Conservation (phyloP, 345 rosid genomes). For the Syzygium aromaticum region DNA sequence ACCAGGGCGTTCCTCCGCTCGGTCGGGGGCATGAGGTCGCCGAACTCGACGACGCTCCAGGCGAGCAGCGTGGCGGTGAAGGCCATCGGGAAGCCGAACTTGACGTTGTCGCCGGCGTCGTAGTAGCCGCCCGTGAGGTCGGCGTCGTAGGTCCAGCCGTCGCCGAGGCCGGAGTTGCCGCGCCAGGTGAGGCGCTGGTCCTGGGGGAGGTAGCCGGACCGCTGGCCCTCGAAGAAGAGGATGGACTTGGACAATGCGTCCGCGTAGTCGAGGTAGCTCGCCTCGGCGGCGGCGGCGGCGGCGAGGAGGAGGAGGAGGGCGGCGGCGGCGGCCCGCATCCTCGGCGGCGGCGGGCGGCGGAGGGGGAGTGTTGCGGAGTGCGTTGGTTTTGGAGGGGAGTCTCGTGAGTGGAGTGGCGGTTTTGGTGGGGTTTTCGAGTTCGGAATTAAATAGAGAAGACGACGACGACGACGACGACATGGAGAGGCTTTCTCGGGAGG, state of each 20-base stretch:
- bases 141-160: conserved; percentile 20
- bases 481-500: not conserved
- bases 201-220: conserved; percentile 42
- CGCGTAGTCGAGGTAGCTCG: conserved; percentile 23
- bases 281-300: not conserved
- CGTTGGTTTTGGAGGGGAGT: not conserved
- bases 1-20: conserved; percentile 58
- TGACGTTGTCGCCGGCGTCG: conserved; percentile 85
- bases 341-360: not conserved
- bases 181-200: conserved; percentile 43
- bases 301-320: not conserved
- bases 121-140: conserved; percentile 72
- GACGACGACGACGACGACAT: not conserved
- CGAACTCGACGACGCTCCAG: conserved; percentile 76
- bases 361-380: not conserved
- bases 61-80: conserved; percentile 63
- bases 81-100: conserved; percentile 82
- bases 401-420: not conserved
- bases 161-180: conserved; percentile 40
- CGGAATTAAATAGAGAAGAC: not conserved
- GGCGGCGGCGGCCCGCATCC: not conserved
- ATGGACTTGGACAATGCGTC: conserved; percentile 43
- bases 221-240: conserved; percentile 58
- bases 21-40: conserved; percentile 46
- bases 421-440: not conserved